Evolutionary conservation across 2,329 filamentous ascomycete species (phyloP).

Genomic region (Ascochyta fabae): DNA sequence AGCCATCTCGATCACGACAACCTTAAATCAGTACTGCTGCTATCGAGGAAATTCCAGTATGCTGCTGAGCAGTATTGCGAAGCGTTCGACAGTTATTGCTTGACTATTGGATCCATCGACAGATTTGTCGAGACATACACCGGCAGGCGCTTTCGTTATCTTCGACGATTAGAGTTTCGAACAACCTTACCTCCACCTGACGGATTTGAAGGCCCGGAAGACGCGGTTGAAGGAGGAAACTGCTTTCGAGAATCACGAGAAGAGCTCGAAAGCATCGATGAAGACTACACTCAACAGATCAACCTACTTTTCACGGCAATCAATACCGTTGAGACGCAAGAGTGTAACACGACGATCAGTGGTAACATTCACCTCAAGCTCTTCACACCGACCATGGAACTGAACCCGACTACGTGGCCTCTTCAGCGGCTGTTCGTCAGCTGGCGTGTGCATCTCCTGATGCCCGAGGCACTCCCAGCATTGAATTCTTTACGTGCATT

Average conservation of each 20-base stretch:
- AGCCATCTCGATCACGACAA: slow-evolving; percentile 10
- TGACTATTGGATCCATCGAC: slow-evolving; percentile 4
- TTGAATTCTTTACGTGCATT: slow-evolving; percentile 14
- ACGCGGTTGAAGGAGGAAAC: not conserved
- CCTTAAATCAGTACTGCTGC: slow-evolving; percentile 17
- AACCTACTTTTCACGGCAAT: slow-evolving; percentile 12
- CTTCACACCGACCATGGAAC: not conserved
- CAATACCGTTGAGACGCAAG: not conserved
- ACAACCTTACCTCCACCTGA: slow-evolving; percentile 2
- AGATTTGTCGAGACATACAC: slow-evolving; percentile 16
- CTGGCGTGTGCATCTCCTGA: slow-evolving; percentile 23
- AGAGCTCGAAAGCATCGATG: slow-evolving; percentile 14
- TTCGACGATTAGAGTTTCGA: slow-evolving; percentile 7
- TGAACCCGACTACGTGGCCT: not conserved
- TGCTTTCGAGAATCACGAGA: slow-evolving; percentile 12
- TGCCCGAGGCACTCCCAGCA: slow-evolving; percentile 11
- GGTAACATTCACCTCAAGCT: slow-evolving; percentile 10
- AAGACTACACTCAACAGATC: slow-evolving; percentile 19
- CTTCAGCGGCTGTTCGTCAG: not conserved
- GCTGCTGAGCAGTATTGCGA: slow-evolving; percentile 21
- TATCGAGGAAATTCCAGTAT: slow-evolving; percentile 17
- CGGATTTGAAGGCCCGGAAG: not conserved
- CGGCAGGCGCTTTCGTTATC: slow-evolving; percentile 13
- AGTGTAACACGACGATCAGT: not conserved
- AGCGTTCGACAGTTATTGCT: slow-evolving; percentile 6